A percentile compares a stretch with the other conserved stretches of the same genome.
Evolutionary conservation across 768 basidiomycete species (phyloP).

Genomic region (Boletus sp.): DNA sequence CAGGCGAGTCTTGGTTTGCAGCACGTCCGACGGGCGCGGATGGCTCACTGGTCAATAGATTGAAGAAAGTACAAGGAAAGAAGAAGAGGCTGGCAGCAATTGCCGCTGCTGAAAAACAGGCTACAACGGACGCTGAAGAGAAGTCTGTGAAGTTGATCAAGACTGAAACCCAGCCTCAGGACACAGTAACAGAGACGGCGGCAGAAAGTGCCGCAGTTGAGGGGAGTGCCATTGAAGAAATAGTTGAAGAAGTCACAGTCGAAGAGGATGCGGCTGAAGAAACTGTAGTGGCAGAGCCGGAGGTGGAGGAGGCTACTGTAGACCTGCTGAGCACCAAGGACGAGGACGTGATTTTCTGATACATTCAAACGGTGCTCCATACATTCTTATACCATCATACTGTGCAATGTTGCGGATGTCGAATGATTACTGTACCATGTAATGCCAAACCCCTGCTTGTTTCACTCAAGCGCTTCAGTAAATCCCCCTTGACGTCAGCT

Average conservation of each 20-base stretch:
- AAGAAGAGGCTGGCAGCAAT: slow-evolving; percentile 81
- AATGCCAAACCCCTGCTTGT: slow-evolving; percentile 2
- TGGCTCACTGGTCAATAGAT: slow-evolving; percentile 41
- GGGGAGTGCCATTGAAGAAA: slow-evolving; percentile 10
- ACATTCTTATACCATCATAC: slow-evolving; percentile 13
- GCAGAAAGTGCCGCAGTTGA: slow-evolving; percentile 6
- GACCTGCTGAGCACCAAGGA: slow-evolving; percentile 87
- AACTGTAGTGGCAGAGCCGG: slow-evolving; percentile 11
- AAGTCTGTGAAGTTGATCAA: slow-evolving; percentile 5
- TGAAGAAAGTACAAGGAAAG: slow-evolving; percentile 97
- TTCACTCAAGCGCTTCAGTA: slow-evolving; percentile 7
- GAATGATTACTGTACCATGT: slow-evolving; percentile 11
- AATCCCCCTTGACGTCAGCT: slow-evolving; percentile 3
- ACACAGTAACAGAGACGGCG: background rate
- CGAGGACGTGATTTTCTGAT: slow-evolving; percentile 89
- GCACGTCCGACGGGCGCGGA: background rate
- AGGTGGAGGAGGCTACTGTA: slow-evolving; percentile 34
- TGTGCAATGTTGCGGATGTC: background rate
- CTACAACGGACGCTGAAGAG: slow-evolving; percentile 2
- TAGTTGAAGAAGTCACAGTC: slow-evolving; percentile 29
- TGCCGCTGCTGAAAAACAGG: slow-evolving; percentile 28
- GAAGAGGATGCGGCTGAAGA: slow-evolving; percentile 31
- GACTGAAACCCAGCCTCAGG: slow-evolving; percentile 5
- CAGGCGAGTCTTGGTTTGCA: slow-evolving; percentile 46
- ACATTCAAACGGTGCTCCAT: background rate